Base-by-base conservation (phyloP, 495 filamentous ascomycete genomes). In the Massariosphaeria phaeospora region DNA sequence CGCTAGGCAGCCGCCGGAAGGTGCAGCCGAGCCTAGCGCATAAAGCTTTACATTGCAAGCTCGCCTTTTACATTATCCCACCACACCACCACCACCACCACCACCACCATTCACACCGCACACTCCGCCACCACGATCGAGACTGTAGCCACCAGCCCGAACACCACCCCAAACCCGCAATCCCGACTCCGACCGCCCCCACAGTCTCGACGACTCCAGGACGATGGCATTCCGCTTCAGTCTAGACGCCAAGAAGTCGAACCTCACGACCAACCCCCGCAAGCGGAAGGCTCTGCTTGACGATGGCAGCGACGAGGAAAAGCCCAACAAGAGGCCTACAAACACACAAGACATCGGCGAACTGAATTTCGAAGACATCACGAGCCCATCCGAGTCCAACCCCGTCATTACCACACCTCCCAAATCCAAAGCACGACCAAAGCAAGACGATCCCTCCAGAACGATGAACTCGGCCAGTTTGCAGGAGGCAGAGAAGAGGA, bases 281-380 rank as follows among this genome's bases (percentile, higher is more conserved):
- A 76, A 73, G 55, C 66, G 69, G 52, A 80, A 79, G 67, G 67
- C 74, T 0, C 69, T 79, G 50, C 76, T 81, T 48, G 73, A 71
- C 46, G 72, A 79, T 33, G 73, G 78, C 4, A 25, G 17, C 38
- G 74, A 73, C 48, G 72, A 71, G 3, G 26, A 31, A 42, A 38
- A 25, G 43, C 35, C 27, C 57, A 57, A n/a, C n/a, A n/a, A n/a
- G n/a, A n/a, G n/a, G n/a, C n/a, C n/a, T n/a, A n/a, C n/a, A 42
- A 15, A 2, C 11, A 24, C 42, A 18, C 56, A 39, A 13, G 46
- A 41, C 34, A 63, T 69, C 45, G 59, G 40, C 30, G 60, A 61
- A 24, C 60, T 67, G 48, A 72, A 73, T 40, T 64, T 69, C 18
- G 62, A 67, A 21, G 15, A 39, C 3, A 33, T 17, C 17, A 17